Conservation (phyloP, 2,329 filamentous ascomycete genomes). For the Torrubiella hemipterigena region DNA sequence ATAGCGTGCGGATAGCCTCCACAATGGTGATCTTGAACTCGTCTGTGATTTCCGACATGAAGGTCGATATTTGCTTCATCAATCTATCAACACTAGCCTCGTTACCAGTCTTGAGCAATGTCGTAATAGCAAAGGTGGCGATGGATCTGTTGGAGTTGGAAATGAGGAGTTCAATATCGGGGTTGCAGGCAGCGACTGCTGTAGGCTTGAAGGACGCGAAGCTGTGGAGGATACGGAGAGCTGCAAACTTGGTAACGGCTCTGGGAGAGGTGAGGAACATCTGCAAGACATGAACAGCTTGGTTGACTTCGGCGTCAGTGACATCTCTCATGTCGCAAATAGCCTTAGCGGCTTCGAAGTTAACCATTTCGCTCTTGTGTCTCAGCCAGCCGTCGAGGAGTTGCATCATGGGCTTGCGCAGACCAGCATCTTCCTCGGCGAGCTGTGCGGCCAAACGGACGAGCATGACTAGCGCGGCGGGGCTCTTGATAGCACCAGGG, state of each 20-base stretch:
- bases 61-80: slow-evolving; percentile 96
- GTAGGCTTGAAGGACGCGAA: slow-evolving; percentile 95
- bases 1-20: slow-evolving; percentile 91
- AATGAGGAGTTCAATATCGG: slow-evolving; percentile 92
- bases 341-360: slow-evolving; percentile 96
- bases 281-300: slow-evolving; percentile 90
- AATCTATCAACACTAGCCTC: slow-evolving; percentile 92
- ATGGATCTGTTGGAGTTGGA: slow-evolving; percentile 96
- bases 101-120: slow-evolving; percentile 94
- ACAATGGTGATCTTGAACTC: slow-evolving; percentile 99
- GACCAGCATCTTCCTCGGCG: slow-evolving; percentile 79
- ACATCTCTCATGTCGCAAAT: slow-evolving; percentile 93
- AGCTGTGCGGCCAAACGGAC: slow-evolving; percentile 88
- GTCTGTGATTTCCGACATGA: slow-evolving; percentile 98
- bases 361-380: slow-evolving; percentile 99
- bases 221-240: slow-evolving; percentile 89
- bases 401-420: slow-evolving; percentile 94
- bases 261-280: slow-evolving; percentile 93
- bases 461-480: slow-evolving; percentile 82
- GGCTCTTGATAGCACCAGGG: slow-evolving; percentile 86
- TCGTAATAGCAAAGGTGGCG: slow-evolving; percentile 96
- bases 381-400: slow-evolving; percentile 91
- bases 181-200: slow-evolving; percentile 87
- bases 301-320: slow-evolving; percentile 78
- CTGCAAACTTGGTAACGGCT: slow-evolving; percentile 93